Evolutionary conservation across 108 stramenopile genomes (phyloP).

Genomic region (Nitzschia sp.): DNA sequence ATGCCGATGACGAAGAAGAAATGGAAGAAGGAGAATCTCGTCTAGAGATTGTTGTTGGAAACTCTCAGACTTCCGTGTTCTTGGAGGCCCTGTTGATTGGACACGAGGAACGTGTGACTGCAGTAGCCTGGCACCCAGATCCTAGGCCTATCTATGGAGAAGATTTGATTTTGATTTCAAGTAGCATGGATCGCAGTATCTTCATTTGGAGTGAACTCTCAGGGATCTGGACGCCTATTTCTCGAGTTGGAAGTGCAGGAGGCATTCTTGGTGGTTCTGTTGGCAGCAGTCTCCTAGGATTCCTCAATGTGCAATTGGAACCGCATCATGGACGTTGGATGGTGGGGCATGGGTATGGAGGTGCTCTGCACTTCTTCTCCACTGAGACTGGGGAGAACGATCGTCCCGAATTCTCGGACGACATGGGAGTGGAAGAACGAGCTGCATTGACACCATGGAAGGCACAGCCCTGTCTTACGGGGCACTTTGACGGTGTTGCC

Average conservation of each 20-base stretch:
- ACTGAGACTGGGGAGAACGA: constrained; percentile 6
- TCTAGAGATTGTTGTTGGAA: constrained; percentile 43
- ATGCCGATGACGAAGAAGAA: constrained; percentile 55
- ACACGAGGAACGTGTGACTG: constrained; percentile 83
- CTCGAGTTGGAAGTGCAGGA: constrained; percentile 87
- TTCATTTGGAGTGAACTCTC: constrained; percentile 61
- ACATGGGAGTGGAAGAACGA: constrained; percentile 40
- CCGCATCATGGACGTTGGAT: constrained; percentile 45
- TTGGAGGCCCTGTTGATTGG: constrained; percentile 83
- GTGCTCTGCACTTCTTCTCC: constrained; percentile 64
- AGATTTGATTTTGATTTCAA: constrained; percentile 63
- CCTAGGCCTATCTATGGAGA: constrained; percentile 38
- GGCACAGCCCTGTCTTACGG: constrained; percentile 77
- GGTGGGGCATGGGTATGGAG: constrained; percentile 84
- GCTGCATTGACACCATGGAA: constrained; percentile 53
- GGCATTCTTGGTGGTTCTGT: constrained; percentile 83
- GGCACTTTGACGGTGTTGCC: constrained; percentile 74
- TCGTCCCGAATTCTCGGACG: neutral
- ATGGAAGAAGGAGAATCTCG: constrained; percentile 71
- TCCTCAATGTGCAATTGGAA: constrained; percentile 54
- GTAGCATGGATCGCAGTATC: constrained; percentile 86
- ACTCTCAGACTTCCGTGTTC: constrained; percentile 44
- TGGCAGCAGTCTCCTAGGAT: constrained; percentile 77
- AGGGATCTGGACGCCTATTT: constrained; percentile 78
- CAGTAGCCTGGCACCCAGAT: constrained; percentile 61